Conservation (phyloP, 2,329 filamentous ascomycete genomes). For the Huntiella abstrusa region DNA sequence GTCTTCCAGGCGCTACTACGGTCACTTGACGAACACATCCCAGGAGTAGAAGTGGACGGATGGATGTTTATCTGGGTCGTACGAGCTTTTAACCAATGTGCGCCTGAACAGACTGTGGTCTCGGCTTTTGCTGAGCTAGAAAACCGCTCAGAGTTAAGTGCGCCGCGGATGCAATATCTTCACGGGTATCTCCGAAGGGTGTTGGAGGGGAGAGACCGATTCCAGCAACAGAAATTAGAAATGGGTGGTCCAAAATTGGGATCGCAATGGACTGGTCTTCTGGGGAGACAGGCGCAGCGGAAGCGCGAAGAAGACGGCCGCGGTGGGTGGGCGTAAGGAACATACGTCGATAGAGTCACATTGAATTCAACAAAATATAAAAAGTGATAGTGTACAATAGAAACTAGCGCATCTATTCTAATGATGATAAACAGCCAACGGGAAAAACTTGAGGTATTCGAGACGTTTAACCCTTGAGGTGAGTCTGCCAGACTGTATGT, state of each 20-base stretch:
- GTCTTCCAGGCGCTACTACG: conserved; percentile 47
- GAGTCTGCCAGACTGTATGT: conserved; percentile 29
- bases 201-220: conserved; percentile 6
- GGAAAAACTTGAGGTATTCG: too few species aligned
- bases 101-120: conserved; percentile 30
- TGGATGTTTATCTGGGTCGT: conserved; percentile 45
- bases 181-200: conserved; percentile 20
- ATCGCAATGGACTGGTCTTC: conserved; percentile 8
- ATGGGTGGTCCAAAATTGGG: not conserved
- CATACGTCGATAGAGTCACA: not conserved
- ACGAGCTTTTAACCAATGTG: conserved; percentile 43
- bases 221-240: not conserved
- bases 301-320: too few species aligned
- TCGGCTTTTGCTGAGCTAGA: conserved; percentile 33
- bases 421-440: too few species aligned
- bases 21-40: conserved; percentile 28
- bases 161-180: conserved; percentile 29
- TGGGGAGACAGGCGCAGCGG: not conserved
- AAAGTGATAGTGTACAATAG: not conserved
- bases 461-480: conserved; percentile 19
- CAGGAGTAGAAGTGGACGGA: conserved; percentile 32
- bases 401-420: too few species aligned
- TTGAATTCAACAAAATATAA: not conserved
- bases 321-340: too few species aligned
- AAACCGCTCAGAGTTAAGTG: conserved; percentile 27